Base-by-base conservation (phyloP, 2,329 filamentous ascomycete species). In the Apiospora rasikravindrae region DNA sequence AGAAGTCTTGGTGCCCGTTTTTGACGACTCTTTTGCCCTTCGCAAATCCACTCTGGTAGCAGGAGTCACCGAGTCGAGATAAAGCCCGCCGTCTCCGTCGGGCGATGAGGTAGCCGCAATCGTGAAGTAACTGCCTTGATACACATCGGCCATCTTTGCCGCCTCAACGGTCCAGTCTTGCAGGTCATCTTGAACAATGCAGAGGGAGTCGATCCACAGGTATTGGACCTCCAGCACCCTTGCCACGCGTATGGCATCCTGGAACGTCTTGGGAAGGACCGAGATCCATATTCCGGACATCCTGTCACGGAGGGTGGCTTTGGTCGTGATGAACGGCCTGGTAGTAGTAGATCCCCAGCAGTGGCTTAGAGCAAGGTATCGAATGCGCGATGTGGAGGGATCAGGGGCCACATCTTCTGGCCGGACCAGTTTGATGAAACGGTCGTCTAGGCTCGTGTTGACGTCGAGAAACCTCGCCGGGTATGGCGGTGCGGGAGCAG, bases 131-230 rank as follows among this genome's bases (percentile, higher is more conserved):
- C 45, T 26, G 66, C 57, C 57, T 10, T 70, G 19, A 37, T 71
- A 71, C 3, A 69, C 37, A 19, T 70, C 45, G n/a, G 66, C 67
- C 67, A 72, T 70, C 5, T 40, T 66, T 2, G 49, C n/a, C 5
- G 71, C 51, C 40, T 72, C 40, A 2, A 11, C 16, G 16, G 51
- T 1, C 69, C 69, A 71, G 49, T 73, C 72, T 10, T 69, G 7
- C 24, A 14, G 13, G 14, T n/a, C 26, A 47, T 73, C 67, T 26
- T 73, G 72, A 1, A 71, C 51, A 11, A 73, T 73, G 40, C 72
- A 53, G 24, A 53, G 49, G 10, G 24, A 29, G 5, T 53, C 49
- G 11, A 26, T 26, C 49, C 24, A 53, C 8, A 73, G 61, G 42
- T 71, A 73, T 14, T 40, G 45, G 4, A 68, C 3, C 2, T 67